phyloP scores from a whole-genome alignment of 352 stramenopile species.

The Blastocystis sp. region DNA sequence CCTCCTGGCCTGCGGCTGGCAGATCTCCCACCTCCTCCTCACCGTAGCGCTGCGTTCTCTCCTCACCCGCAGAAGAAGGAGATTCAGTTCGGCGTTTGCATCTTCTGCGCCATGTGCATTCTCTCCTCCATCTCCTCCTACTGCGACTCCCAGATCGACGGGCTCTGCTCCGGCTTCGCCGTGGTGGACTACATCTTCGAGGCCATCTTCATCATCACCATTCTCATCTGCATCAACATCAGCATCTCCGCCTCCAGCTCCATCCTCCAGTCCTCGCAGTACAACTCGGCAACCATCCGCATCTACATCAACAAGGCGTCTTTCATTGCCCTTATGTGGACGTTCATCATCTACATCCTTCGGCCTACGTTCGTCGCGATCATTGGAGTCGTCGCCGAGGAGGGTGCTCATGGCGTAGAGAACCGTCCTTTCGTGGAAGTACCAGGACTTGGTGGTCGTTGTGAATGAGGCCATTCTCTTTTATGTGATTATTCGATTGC shows the following conservation, averaged over 20 bases:
- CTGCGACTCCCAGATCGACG: constrained; percentile 62
- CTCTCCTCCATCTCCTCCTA: constrained; percentile 35
- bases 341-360: constrained; percentile 56
- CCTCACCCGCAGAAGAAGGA: constrained; percentile 34
- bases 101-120: constrained; percentile 20
- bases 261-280: constrained; percentile 61
- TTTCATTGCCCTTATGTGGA: constrained; percentile 36
- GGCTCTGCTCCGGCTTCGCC: constrained; percentile 42
- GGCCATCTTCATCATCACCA: constrained; percentile 49
- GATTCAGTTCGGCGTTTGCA: constrained; percentile 52
- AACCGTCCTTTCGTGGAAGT: constrained; percentile 62
- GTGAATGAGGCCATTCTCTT: constrained; percentile 49
- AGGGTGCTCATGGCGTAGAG: background rate
- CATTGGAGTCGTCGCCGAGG: constrained; percentile 4
- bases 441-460: constrained; percentile 35
- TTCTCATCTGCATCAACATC: constrained; percentile 63
- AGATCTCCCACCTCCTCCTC: constrained; percentile 58
- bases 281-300: constrained; percentile 52
- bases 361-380: constrained; percentile 55
- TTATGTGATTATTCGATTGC: constrained; percentile 48
- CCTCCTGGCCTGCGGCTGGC: constrained; percentile 47
- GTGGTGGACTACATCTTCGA: constrained; percentile 66
- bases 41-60: background rate
- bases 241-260: constrained; percentile 37
- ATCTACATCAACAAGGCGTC: constrained; percentile 58